Percentiles rank a stretch among this genome's conserved stretches.
Conservation (phyloP, 768 basidiomycete species). For the Hypsizygus marmoreus region DNA sequence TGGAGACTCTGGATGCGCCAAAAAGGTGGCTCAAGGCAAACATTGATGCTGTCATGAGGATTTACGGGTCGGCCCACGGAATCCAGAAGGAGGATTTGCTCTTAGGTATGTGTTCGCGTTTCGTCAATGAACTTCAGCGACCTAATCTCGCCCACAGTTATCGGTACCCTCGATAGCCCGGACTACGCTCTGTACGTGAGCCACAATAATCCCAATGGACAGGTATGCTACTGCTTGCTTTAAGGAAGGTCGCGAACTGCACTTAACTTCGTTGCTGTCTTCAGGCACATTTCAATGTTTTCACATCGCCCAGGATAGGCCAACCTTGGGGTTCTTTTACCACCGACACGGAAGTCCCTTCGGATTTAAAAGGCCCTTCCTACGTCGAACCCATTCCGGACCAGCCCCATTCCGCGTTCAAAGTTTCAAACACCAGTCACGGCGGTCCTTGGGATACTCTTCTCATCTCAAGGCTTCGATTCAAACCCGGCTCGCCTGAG, state of each 20-base stretch:
- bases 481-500: slow-evolving; percentile 59
- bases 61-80: slow-evolving; percentile 48
- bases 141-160: slow-evolving; percentile 38
- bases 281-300: slow-evolving; percentile 73
- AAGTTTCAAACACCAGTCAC: slow-evolving; percentile 54
- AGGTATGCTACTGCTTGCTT: slow-evolving; percentile 31
- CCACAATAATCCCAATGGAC: slow-evolving; percentile 64
- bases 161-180: slow-evolving; percentile 69
- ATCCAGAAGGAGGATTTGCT: slow-evolving; percentile 63
- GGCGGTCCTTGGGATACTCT: slow-evolving; percentile 56
- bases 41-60: slow-evolving; percentile 59
- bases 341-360: slow-evolving; percentile 48
- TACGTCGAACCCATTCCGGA: slow-evolving; percentile 43
- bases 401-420: slow-evolving; percentile 44
- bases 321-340: slow-evolving; percentile 78
- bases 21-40: slow-evolving; percentile 76
- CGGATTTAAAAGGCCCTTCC: slow-evolving; percentile 44
- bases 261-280: background rate
- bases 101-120: slow-evolving; percentile 37
- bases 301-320: slow-evolving; percentile 48
- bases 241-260: background rate
- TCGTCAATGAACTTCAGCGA: background rate
- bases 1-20: slow-evolving; percentile 62
- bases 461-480: slow-evolving; percentile 63
- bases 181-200: slow-evolving; percentile 79